Percentiles rank a stretch among this genome's conserved stretches.
phyloP scores from a whole-genome alignment of 2,329 filamentous ascomycete species.

The Microsporum ferrugineum region DNA sequence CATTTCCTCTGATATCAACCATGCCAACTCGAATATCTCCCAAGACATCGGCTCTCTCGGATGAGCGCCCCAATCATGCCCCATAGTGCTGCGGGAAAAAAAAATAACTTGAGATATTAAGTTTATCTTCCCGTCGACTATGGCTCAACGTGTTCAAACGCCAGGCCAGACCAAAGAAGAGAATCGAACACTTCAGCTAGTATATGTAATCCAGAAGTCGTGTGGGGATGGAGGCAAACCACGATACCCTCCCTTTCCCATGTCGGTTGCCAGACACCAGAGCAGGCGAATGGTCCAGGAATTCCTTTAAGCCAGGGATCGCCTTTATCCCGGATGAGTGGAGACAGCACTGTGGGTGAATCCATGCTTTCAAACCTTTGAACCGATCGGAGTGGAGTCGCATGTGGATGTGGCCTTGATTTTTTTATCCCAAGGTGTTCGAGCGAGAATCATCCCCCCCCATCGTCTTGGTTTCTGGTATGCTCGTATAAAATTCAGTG shows the following conservation, averaged over 20 bases:
- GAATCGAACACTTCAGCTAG: background rate
- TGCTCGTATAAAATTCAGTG: background rate
- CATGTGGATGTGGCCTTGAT: background rate
- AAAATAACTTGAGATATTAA: background rate
- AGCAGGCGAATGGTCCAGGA: background rate
- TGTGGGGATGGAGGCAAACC: background rate
- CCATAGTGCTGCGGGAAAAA: background rate
- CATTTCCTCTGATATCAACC: background rate
- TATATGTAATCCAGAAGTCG: background rate
- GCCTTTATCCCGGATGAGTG: conserved; percentile 8
- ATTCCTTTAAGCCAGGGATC: conserved; percentile 6
- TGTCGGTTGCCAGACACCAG: background rate
- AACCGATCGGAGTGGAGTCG: conserved; percentile 1
- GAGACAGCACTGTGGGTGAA: conserved; percentile 6
- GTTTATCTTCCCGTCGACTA: background rate
- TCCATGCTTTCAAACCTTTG: conserved; percentile 9
- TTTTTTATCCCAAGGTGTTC: background rate
- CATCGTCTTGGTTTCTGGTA: background rate
- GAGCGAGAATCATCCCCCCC: background rate
- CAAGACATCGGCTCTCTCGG: background rate
- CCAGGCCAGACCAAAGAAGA: background rate
- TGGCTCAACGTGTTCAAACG: background rate
- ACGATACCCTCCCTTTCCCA: background rate
- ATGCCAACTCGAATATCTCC: background rate
- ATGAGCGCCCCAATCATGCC: background rate